Conservation (phyloP, 164 flowering plant species). For the Hamamelis virginiana region DNA sequence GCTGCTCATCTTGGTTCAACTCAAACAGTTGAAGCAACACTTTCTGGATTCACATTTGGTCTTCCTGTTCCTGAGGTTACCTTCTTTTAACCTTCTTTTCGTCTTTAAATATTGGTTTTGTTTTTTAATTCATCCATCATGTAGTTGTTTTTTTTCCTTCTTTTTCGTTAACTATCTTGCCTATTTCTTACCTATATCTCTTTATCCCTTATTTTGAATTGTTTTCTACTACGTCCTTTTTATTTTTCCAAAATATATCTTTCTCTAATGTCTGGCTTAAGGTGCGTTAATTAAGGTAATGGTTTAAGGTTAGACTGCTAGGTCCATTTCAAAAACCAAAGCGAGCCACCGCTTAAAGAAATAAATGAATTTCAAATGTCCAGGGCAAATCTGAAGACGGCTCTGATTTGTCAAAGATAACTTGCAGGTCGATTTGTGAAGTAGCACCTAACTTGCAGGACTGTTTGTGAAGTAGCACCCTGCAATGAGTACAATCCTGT, state of each 20-base stretch:
- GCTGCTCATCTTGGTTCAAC: conserved; percentile 89
- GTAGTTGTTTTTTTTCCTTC: neutral
- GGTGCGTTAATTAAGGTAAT: neutral
- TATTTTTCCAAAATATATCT: too few species aligned
- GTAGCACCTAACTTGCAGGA: too few species aligned
- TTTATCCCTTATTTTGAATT: too few species aligned
- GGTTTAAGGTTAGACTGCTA: neutral
- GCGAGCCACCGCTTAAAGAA: too few species aligned
- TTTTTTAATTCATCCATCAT: neutral
- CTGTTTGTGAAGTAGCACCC: too few species aligned
- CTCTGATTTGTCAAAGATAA: too few species aligned
- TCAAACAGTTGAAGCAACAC: conserved; percentile 69
- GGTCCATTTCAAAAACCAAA: neutral
- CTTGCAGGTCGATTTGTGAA: too few species aligned
- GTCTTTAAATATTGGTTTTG: neutral
- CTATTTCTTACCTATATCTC: too few species aligned
- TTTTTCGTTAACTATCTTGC: neutral
- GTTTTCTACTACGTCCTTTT: too few species aligned
- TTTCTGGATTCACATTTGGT: conserved; percentile 84
- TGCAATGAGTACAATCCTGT: too few species aligned
- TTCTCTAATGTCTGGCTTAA: neutral
- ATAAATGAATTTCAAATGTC: too few species aligned
- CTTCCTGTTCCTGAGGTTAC: conserved; percentile 91
- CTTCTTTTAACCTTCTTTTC: neutral
- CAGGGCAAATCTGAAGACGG: too few species aligned